Evolutionary conservation across 116 monocot genomes (phyloP).

Genomic region (Papilionanthe hybrid): DNA sequence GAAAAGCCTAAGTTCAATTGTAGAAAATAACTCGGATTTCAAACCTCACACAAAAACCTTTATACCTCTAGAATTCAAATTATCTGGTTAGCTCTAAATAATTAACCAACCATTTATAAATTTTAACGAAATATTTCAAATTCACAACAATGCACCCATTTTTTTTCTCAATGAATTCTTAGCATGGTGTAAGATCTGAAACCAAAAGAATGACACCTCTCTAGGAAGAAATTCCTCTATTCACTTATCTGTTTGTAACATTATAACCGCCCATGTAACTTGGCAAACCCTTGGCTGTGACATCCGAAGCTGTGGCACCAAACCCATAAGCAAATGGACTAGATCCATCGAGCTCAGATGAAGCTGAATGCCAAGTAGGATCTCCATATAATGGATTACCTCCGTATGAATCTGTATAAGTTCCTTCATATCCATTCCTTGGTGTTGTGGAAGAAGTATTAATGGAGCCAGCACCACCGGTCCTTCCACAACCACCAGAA

Average conservation of each 20-base stretch:
- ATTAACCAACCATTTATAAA: conserved; percentile 43
- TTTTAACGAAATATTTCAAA: conserved; percentile 17
- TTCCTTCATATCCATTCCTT: conserved; percentile 36
- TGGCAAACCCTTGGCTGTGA: conserved; percentile 19
- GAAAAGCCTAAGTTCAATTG: conserved; percentile 29
- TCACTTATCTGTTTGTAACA: conserved; percentile 38
- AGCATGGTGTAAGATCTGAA: conserved; percentile 19
- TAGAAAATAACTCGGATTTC: conserved; percentile 26
- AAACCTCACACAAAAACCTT: conserved; percentile 45
- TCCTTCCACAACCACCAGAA: conserved; percentile 40
- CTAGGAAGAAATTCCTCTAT: conserved; percentile 50
- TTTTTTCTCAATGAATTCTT: conserved; percentile 17
- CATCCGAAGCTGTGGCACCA: conserved; percentile 24
- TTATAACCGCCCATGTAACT: conserved; percentile 46
- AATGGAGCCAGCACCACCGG: conserved; percentile 25
- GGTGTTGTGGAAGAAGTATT: conserved; percentile 36
- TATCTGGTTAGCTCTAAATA: conserved; percentile 45
- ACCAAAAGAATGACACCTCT: conserved; percentile 19
- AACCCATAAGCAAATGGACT: conserved; percentile 43
- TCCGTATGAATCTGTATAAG: conserved; percentile 39
- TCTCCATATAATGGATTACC: conserved; percentile 41
- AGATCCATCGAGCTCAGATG: conserved; percentile 46
- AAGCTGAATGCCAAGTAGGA: conserved; percentile 48
- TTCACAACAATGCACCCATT: conserved; percentile 31
- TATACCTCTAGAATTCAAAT: conserved; percentile 16